phyloP scores from a whole-genome alignment of 768 basidiomycete genomes.

The Leccinum arenicola region DNA sequence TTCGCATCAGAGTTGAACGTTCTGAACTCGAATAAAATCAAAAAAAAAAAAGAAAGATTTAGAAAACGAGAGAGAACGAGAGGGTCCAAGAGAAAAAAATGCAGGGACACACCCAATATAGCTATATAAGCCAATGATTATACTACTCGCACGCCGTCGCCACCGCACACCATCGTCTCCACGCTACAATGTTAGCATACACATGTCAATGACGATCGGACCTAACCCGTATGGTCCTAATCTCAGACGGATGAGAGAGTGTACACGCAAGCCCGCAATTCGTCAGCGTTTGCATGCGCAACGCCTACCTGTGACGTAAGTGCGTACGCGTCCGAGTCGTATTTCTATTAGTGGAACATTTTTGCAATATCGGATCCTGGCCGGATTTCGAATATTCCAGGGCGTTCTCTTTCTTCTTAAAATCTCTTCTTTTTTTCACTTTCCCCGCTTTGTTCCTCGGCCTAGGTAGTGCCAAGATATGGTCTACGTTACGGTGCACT shows the following conservation, averaged over 20 bases:
- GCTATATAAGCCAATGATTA: background rate
- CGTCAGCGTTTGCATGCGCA: background rate
- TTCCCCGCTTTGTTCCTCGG: background rate
- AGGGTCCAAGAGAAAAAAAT: background rate
- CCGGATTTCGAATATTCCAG: background rate
- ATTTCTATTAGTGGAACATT: background rate
- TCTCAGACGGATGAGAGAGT: background rate
- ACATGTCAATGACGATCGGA: background rate
- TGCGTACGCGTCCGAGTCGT: background rate
- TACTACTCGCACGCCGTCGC: constrained; percentile 1
- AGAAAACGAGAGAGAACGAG: background rate
- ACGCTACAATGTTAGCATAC: background rate
- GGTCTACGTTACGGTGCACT: background rate
- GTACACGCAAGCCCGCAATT: background rate
- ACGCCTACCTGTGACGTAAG: background rate
- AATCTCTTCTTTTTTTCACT: background rate
- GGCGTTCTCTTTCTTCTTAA: background rate
- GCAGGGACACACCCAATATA: background rate
- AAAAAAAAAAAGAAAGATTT: too few species aligned
- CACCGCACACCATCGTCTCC: background rate
- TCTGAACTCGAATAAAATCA: background rate
- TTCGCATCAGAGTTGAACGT: background rate
- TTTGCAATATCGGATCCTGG: background rate
- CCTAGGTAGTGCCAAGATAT: background rate
- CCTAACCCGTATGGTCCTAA: background rate